Evolutionary conservation across 2,329 filamentous ascomycete genomes (phyloP).

Genomic region (Aspergillus niger): DNA sequence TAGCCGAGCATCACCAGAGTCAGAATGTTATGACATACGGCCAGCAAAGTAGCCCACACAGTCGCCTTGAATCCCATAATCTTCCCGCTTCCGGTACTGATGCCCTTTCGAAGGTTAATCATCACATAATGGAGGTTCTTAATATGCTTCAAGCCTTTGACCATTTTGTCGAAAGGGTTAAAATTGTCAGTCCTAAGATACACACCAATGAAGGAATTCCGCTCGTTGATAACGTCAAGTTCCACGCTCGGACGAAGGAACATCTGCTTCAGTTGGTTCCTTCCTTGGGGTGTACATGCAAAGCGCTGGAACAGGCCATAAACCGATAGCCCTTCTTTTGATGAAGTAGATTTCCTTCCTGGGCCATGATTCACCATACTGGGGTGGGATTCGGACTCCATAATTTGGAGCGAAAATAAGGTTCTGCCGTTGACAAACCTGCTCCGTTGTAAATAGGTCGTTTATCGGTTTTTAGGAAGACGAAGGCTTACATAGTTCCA

Average conservation of each 20-base stretch:
- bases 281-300: slow-evolving; percentile 78
- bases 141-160: slow-evolving; percentile 66
- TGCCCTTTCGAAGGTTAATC: slow-evolving; percentile 73
- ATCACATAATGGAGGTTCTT: slow-evolving; percentile 74
- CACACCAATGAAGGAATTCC: slow-evolving; percentile 68
- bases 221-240: slow-evolving; percentile 66
- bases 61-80: slow-evolving; percentile 62
- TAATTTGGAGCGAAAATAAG: slow-evolving; percentile 78
- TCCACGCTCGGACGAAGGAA: slow-evolving; percentile 79
- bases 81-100: slow-evolving; percentile 57
- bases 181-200: slow-evolving; percentile 70
- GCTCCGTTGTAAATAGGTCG: slow-evolving; percentile 24
- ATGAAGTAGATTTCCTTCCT: slow-evolving; percentile 59
- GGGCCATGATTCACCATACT: slow-evolving; percentile 76
- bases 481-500: slow-evolving; percentile 57
- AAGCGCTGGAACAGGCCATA: slow-evolving; percentile 79
- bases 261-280: slow-evolving; percentile 69
- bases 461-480: background rate
- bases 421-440: slow-evolving; percentile 85
- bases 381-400: slow-evolving; percentile 79
- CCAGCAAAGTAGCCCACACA: slow-evolving; percentile 71
- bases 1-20: background rate
- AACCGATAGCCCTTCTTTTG: slow-evolving; percentile 80
- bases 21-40: slow-evolving; percentile 36
- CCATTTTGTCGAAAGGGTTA: slow-evolving; percentile 56